Evolutionary conservation across 208 protist species (phyloP), one percentile per base, ranked within the genome.

Genomic region (Trypanosoma rangeli): DNA sequence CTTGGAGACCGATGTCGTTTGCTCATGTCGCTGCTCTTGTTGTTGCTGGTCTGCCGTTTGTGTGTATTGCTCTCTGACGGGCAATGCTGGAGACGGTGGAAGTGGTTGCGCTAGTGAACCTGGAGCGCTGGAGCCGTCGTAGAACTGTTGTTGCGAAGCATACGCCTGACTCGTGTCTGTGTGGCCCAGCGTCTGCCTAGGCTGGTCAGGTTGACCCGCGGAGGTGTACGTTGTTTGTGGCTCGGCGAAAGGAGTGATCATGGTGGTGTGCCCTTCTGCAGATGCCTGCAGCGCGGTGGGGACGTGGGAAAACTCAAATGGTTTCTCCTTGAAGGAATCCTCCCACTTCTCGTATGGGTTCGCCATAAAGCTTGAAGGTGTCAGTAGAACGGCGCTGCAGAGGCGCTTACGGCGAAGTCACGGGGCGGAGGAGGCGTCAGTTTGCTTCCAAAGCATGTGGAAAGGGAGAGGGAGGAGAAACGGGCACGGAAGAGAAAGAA

Each of bases 311-410:
- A 64, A 22, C 24, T 28, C 68, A 57, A 50, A 44, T 15, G 55
- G 24, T 53, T 39, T 24, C 75, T 74, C 88, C 33, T 66, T 71
- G 73, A 94, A 94, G 9, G 84, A 81, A 44, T 94, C 85, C 28
- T 52, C 66, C 37, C 62, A 63, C 62, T 56, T 85, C 44, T 89
- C 83, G 62, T 88, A 87, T 4, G 83, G 83, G 26, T 87, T 87
- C n/a, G 85, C 74, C 85, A 91, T 91, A 5, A 9, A 28, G 5
- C 3, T 22, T 18, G 20, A 16, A 22, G 9, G 15, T 16, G 15
- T 1, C 15, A 18, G 42, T 46, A 9, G 42, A 1, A 18, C 15
- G 42, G 15, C 8, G 42, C 42, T 46, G 42, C 42, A 46, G 15
- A 9, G 3, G 42, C 48, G 15, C 9, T 55, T 28, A 46, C 42